phyloP scores from a whole-genome alignment of 768 basidiomycete species.

The Psilocybe cyanescens region DNA sequence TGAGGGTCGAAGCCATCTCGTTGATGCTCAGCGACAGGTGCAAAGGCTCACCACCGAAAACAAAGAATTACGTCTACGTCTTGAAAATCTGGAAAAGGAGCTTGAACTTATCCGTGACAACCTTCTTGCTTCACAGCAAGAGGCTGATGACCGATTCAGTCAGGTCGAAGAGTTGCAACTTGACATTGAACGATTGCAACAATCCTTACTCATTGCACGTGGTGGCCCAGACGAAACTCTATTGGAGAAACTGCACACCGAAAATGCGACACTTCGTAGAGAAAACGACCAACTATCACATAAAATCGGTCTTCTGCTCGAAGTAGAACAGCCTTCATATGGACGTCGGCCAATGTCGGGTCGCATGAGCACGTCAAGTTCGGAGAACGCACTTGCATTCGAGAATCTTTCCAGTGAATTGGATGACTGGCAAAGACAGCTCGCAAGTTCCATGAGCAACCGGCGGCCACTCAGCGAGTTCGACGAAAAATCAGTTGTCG shows the following conservation, averaged over 20 bases:
- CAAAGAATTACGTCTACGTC: slow-evolving; percentile 71
- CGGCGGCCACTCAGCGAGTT: slow-evolving; percentile 76
- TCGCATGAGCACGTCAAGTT: slow-evolving; percentile 77
- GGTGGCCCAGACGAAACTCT: slow-evolving; percentile 78
- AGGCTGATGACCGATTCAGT: slow-evolving; percentile 76
- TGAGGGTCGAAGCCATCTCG: slow-evolving; percentile 71
- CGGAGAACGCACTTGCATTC: slow-evolving; percentile 77
- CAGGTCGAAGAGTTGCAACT: slow-evolving; percentile 82
- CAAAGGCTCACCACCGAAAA: slow-evolving; percentile 77
- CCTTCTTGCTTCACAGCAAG: slow-evolving; percentile 72
- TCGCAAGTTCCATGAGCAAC: slow-evolving; percentile 78
- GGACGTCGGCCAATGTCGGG: slow-evolving; percentile 67
- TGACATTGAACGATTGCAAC: slow-evolving; percentile 77
- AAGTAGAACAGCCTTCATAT: slow-evolving; percentile 81
- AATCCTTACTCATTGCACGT: slow-evolving; percentile 73
- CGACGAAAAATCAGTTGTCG: slow-evolving; percentile 53
- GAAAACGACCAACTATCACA: slow-evolving; percentile 92
- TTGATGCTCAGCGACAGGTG: slow-evolving; percentile 77
- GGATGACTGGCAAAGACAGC: slow-evolving; percentile 86
- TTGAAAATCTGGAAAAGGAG: slow-evolving; percentile 77
- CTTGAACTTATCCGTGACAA: slow-evolving; percentile 71
- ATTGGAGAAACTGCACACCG: slow-evolving; percentile 80
- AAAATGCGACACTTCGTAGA: slow-evolving; percentile 77
- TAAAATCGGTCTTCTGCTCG: slow-evolving; percentile 87
- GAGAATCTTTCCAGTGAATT: slow-evolving; percentile 81